Percentiles rank a stretch among this genome's conserved stretches.
These are phyloP conservation scores for Piromyces sp. DNA, from an alignment of 192 early-diverging fungal species.

Conservation along the genomic window DNA sequence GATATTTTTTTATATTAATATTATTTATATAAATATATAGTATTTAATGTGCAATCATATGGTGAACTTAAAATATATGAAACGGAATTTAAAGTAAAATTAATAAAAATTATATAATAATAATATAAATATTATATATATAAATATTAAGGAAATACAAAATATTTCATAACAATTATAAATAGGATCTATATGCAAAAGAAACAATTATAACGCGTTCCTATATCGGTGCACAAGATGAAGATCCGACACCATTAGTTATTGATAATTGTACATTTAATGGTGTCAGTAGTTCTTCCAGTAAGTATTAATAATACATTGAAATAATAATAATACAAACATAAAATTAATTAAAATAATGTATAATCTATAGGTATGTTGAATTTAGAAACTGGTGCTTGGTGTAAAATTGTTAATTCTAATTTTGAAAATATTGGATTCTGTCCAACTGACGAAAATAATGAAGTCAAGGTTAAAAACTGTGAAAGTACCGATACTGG, in stretches of 20 bases:
- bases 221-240: neutral
- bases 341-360: too few species aligned
- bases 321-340: too few species aligned
- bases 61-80: neutral
- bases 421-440: neutral
- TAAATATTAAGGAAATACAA: too few species aligned
- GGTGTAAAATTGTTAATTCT: neutral
- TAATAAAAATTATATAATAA: too few species aligned
- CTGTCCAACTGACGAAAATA: neutral
- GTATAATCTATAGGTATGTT: neutral
- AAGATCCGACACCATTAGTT: neutral
- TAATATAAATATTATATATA: too few species aligned
- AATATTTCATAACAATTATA: too few species aligned
- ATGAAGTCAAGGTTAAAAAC: too few species aligned
- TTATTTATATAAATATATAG: too few species aligned
- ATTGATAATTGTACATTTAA: neutral
- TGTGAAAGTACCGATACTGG: neutral
- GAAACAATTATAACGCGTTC: neutral
- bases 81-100: neutral
- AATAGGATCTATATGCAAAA: neutral
- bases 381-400: neutral
- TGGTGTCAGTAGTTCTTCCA: neutral
- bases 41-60: neutral
- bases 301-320: neutral
- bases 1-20: too few species aligned